Evolutionary conservation across 345 rosid genomes (phyloP), one percentile per base, ranked within the genome.

Genomic region (Zanthoxylum bungeanum): DNA sequence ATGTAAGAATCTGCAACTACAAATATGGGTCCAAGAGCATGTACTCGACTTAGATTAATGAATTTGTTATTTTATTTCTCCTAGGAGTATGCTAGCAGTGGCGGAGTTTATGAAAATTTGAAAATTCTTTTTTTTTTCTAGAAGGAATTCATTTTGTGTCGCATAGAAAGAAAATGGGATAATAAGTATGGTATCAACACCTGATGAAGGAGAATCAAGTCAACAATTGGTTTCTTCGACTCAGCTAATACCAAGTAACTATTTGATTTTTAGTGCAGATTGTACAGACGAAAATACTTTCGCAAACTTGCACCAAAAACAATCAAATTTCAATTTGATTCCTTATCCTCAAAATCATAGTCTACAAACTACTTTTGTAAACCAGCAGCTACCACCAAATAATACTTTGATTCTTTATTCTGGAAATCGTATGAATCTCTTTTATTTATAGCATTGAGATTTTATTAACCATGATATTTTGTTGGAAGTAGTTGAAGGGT

Each of bases 61-160:
- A 51, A 51, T 51, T 1, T 66, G 68, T 64, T 17, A 4, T 64
- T 30, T 44, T 19, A 0, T 17, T 27, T 28, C 33, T 16, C 14
- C 1, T 27, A 44, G 22, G 27, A 12, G 53, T 0, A 16, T 44
- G 36, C 21, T 25, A 64, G 37, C 27, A 0, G 53, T 27, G 34
- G 7, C 1, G 16, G 4, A 17, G 68, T 28, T 27, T 16, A 28
- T 17, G 22, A 46, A 64, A 64, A 16, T 64, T 24, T 44, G 51
- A 3, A 57, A 31, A 14, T 57, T 52, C 25, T 56, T 56, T 3
- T 9, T 39, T 28, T 42, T 39, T 17, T 69, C 55, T 1, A 69
- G 72, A 42, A 28, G 52, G 40, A 69, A n/a, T 57, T 39, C 44
- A 55, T 69, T 9, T 14, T 69, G 9, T 44, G 50, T 28, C 64